phyloP scores from a whole-genome alignment of 371 early-diverging fungal genomes.

The Funneliformis caledonium region DNA sequence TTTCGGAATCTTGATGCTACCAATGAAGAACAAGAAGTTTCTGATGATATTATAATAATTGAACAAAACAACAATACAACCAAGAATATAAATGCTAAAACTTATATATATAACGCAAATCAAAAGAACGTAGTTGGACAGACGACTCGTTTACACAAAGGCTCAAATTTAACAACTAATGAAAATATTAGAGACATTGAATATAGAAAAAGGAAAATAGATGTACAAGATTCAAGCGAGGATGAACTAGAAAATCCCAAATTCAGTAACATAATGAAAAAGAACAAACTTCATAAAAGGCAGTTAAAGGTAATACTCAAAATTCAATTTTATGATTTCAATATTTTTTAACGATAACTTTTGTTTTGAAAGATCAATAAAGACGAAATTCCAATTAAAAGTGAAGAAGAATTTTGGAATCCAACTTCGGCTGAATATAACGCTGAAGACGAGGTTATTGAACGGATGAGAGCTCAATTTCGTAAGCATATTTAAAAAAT shows the following conservation, averaged over 20 bases:
- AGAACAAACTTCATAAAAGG: neutral
- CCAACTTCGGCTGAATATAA: neutral
- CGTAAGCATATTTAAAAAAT: neutral
- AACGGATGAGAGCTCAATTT: neutral
- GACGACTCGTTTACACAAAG: neutral
- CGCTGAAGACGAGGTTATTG: neutral
- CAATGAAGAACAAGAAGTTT: neutral
- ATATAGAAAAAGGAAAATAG: neutral
- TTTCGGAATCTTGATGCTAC: too few species aligned
- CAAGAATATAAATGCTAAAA: neutral
- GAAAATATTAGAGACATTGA: neutral
- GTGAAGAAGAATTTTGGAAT: slow-evolving; percentile 26
- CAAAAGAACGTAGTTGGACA: neutral
- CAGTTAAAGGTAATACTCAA: neutral
- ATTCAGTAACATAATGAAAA: neutral
- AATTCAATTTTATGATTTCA: neutral
- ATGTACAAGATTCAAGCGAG: neutral
- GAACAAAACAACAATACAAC: neutral
- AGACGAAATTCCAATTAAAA: neutral
- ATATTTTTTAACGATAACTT: neutral
- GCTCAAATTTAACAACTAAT: neutral
- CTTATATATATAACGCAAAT: too few species aligned
- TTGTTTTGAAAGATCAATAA: neutral
- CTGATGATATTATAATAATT: neutral
- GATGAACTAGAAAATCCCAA: neutral